Evolutionary conservation across 176 grass and related monocot genomes (phyloP).

Genomic region (Panicum miliaceum): DNA sequence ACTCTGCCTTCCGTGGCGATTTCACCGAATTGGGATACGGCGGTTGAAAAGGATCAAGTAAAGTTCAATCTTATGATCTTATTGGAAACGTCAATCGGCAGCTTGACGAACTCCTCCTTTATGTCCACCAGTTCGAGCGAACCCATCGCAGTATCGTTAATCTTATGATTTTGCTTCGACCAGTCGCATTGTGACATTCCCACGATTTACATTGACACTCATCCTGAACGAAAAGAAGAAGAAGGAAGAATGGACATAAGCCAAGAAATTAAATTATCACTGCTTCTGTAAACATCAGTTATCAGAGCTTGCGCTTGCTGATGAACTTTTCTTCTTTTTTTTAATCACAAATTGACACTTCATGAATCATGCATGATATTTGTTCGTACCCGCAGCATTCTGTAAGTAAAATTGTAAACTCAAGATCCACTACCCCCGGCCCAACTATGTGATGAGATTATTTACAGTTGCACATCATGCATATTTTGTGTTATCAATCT

Average conservation of each 20-base stretch:
- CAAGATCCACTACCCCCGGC: too few relatives aligned
- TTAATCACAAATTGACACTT: neutral
- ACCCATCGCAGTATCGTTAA: neutral
- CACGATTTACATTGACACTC: neutral
- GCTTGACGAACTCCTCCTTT: neutral
- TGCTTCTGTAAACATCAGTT: too few relatives aligned
- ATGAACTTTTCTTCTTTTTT: neutral
- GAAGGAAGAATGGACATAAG: neutral
- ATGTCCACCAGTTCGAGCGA: neutral
- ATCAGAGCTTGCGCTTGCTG: neutral
- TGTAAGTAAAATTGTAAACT: too few relatives aligned
- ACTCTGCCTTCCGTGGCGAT: too few relatives aligned
- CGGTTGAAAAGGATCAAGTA: too few relatives aligned
- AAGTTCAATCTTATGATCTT: too few relatives aligned
- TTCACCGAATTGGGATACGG: too few relatives aligned
- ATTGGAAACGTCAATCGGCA: too few relatives aligned
- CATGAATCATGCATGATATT: neutral
- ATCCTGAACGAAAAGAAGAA: neutral
- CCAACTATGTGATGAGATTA: neutral
- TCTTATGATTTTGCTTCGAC: neutral
- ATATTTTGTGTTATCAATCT: too few relatives aligned
- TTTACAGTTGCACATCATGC: neutral
- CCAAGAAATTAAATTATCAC: too few relatives aligned
- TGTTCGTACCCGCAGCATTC: too few relatives aligned
- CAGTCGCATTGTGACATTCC: too few relatives aligned